These are phyloP conservation scores for Beauveria rudraprayagi DNA, from an alignment of 2,329 filamentous ascomycete species.

Conservation along the genomic window DNA sequence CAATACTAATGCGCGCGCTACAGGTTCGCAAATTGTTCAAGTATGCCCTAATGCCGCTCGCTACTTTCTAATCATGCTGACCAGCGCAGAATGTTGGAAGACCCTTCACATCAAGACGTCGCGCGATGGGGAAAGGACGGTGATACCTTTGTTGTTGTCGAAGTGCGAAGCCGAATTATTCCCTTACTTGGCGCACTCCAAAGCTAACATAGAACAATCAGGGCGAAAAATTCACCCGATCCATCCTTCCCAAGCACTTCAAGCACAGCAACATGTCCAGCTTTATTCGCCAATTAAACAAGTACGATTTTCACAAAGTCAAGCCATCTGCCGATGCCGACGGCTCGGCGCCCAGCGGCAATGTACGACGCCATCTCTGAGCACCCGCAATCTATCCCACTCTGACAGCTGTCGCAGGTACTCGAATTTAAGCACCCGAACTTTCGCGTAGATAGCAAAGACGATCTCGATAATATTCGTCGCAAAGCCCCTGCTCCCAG, in stretches of 20 bases:
- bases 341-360: slow-evolving; percentile 26
- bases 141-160: slow-evolving; percentile 92
- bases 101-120: slow-evolving; percentile 83
- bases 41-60: slow-evolving; percentile 44
- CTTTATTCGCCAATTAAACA: slow-evolving; percentile 92
- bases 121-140: slow-evolving; percentile 94
- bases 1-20: slow-evolving; percentile 22
- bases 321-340: slow-evolving; percentile 40
- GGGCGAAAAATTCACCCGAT: slow-evolving; percentile 98
- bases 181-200: neutral
- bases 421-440: slow-evolving; percentile 92
- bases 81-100: slow-evolving; percentile 79
- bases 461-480: slow-evolving; percentile 91
- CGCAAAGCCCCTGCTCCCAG: slow-evolving; percentile 88
- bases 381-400: slow-evolving; percentile 43
- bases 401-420: slow-evolving; percentile 18
- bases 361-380: slow-evolving; percentile 27
- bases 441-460: slow-evolving; percentile 92
- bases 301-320: slow-evolving; percentile 98
- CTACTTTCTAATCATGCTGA: slow-evolving; percentile 13
- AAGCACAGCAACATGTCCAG: slow-evolving; percentile 99
- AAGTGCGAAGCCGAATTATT: slow-evolving; percentile 50
- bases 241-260: slow-evolving; percentile 95
- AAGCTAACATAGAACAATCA: slow-evolving; percentile 28
- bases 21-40: slow-evolving; percentile 98